Conservation (phyloP, 1,284 basidiomycete species). For the Chalciporus sp. region DNA sequence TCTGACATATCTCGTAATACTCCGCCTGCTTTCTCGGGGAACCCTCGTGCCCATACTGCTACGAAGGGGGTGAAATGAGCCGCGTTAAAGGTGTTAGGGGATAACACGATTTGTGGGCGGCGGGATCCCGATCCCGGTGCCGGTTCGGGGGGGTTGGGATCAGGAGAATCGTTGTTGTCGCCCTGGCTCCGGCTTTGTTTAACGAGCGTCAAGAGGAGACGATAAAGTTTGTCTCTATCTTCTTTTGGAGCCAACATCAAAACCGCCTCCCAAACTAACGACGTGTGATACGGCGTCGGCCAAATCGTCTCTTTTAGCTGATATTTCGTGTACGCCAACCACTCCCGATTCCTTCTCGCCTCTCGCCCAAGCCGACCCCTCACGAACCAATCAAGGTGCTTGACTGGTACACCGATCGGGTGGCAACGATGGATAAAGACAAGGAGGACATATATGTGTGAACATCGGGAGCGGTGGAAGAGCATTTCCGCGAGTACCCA, state of each 20-base stretch:
- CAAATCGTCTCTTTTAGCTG: conserved; percentile 30
- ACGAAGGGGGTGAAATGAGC: conserved; percentile 36
- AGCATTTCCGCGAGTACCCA: conserved; percentile 45
- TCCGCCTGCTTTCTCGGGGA: conserved; percentile 17
- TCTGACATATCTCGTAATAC: conserved; percentile 40
- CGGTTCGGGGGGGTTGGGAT: background rate
- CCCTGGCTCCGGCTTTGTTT: conserved; percentile 5
- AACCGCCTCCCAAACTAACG: conserved; percentile 41
- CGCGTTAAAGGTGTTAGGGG: conserved; percentile 22
- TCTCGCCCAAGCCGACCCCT: conserved; percentile 13
- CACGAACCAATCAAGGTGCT: conserved; percentile 20
- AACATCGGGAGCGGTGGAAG: conserved; percentile 27
- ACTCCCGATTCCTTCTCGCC: conserved; percentile 2
- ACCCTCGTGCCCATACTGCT: conserved; percentile 17
- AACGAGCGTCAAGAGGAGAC: conserved; percentile 24
- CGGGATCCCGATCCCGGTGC: background rate
- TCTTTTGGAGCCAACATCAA: conserved; percentile 13
- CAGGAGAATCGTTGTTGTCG: background rate
- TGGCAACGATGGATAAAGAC: conserved; percentile 39
- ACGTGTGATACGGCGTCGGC: conserved; percentile 37
- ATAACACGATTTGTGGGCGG: conserved; percentile 10
- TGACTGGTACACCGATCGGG: conserved; percentile 37
- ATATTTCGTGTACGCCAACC: conserved; percentile 2
- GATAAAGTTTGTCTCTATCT: conserved; percentile 33
- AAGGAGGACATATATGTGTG: conserved; percentile 23